These are phyloP conservation scores for Adansonia madagascariensis DNA, from an alignment of 441 rosid species.

Conservation along the genomic window DNA sequence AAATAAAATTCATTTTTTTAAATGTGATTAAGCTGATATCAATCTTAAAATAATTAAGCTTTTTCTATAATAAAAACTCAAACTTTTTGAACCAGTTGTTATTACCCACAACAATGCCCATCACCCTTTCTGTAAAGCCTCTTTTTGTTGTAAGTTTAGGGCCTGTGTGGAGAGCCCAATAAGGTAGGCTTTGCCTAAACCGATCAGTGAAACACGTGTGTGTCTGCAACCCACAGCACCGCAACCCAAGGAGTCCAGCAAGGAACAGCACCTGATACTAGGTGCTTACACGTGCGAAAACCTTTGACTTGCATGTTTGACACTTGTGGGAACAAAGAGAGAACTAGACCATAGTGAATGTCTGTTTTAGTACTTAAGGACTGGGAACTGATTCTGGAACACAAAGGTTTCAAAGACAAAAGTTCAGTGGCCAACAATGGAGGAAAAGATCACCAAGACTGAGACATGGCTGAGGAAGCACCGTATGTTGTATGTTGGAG, in stretches of 20 bases:
- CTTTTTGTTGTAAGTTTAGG: not conserved
- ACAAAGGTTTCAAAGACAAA: not conserved
- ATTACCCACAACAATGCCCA: too few species aligned
- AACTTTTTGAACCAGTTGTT: too few species aligned
- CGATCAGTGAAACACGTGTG: too few species aligned
- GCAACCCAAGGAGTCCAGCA: not conserved
- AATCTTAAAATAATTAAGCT: too few species aligned
- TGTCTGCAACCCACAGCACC: not conserved
- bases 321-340: not conserved
- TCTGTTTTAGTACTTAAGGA: not conserved
- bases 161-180: not conserved
- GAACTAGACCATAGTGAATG: too few species aligned
- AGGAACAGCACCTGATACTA: not conserved
- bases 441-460: slow-evolving; percentile 24
- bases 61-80: too few species aligned
- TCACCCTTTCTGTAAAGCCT: not conserved
- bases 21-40: too few species aligned
- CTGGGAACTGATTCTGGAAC: not conserved
- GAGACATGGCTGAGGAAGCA: slow-evolving; percentile 43
- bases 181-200: not conserved
- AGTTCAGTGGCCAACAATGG: not conserved
- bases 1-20: too few species aligned
- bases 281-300: not conserved
- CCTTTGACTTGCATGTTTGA: slow-evolving; percentile 1
- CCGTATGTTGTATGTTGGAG: slow-evolving; percentile 29